Evolutionary conservation across 208 protist species (phyloP), one percentile per base, ranked within the genome.

Genomic region (Spongospora subterranea): DNA sequence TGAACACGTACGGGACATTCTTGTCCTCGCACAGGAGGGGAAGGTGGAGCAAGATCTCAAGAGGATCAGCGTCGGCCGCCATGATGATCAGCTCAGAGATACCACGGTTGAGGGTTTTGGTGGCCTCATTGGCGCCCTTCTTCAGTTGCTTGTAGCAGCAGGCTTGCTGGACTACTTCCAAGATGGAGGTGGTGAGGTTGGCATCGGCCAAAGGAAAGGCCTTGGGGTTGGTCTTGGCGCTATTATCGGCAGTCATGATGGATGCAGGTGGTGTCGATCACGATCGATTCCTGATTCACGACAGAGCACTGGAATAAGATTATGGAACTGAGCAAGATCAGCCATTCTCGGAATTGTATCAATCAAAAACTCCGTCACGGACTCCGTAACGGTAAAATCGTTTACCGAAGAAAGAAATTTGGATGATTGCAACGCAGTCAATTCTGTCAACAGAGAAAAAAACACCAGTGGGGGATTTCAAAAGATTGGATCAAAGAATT

Each of bases 21-120:
- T 99, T 99, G 95, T 99, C 99, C 94, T 99, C 99, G 95, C 99
- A 99, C 35, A 99, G 96, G 29, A 99, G 96, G 45, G 99, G 99
- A 20, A 99, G 95, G 95, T 99, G 98, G 35, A 99, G 95, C 20
- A 99, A 95, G 92, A 99, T 99, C 95, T 99, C 99, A 43, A 99
- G 96, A 53, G 99, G 99, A 93, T 99, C 98, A 41, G 98, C 97
- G 95, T 99, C 99, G 35, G 98, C 99, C 11, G 92, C 91, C 89
- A 99, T 97, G 39, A 99, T 96, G 93, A 99, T 98, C 38, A 99
- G 95, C 93, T 99, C 98, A 40, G 98, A 96, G 92, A 98, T 98
- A 93, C 97, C 97, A 89, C 98, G 96, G 94, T 99, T 99, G 0
- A 99, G 96, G 32, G 98, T 96, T 95, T 99, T 99, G 90, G 98